phyloP scores from a whole-genome alignment of 2,329 filamentous ascomycete genomes.

The Emydomyces testavorans region DNA sequence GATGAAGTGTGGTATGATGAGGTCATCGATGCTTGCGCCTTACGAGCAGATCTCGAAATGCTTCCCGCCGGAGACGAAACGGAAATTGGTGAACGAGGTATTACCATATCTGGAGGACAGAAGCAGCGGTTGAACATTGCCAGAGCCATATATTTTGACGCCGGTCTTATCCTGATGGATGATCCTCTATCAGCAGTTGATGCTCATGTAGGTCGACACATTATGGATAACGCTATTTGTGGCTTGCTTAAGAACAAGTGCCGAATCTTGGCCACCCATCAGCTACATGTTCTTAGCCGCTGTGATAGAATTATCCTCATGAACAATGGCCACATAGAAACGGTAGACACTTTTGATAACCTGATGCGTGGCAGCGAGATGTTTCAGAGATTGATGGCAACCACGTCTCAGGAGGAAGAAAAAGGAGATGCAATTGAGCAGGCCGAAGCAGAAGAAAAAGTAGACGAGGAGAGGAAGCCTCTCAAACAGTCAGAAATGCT shows the following conservation, averaged over 20 bases:
- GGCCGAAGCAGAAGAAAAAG: slow-evolving; percentile 41
- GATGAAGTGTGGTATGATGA: slow-evolving; percentile 67
- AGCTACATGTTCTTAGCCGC: slow-evolving; percentile 80
- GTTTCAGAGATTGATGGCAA: slow-evolving; percentile 74
- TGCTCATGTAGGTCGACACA: slow-evolving; percentile 51
- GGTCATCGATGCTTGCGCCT: slow-evolving; percentile 76
- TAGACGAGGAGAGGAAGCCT: slow-evolving; percentile 40
- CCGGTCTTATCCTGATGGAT: slow-evolving; percentile 53
- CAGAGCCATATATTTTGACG: slow-evolving; percentile 56
- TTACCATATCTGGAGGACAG: slow-evolving; percentile 89
- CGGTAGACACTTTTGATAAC: slow-evolving; percentile 79
- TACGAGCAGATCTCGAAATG: slow-evolving; percentile 80
- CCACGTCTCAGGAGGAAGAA: slow-evolving; percentile 54
- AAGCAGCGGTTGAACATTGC: slow-evolving; percentile 94
- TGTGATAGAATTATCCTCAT: slow-evolving; percentile 92
- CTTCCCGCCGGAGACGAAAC: slow-evolving; percentile 80
- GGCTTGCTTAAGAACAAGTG: slow-evolving; percentile 82
- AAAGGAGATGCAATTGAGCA: slow-evolving; percentile 34
- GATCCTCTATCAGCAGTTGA: slow-evolving; percentile 49
- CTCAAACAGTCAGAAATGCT: slow-evolving; percentile 26
- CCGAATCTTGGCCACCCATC: slow-evolving; percentile 83
- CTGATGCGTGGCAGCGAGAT: slow-evolving; percentile 67
- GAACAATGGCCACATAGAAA: slow-evolving; percentile 71
- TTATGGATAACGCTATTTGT: slow-evolving; percentile 90
- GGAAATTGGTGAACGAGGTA: slow-evolving; percentile 89